phyloP scores from a whole-genome alignment of 2,329 filamentous ascomycete species.

The Trichoderma hamatum region DNA sequence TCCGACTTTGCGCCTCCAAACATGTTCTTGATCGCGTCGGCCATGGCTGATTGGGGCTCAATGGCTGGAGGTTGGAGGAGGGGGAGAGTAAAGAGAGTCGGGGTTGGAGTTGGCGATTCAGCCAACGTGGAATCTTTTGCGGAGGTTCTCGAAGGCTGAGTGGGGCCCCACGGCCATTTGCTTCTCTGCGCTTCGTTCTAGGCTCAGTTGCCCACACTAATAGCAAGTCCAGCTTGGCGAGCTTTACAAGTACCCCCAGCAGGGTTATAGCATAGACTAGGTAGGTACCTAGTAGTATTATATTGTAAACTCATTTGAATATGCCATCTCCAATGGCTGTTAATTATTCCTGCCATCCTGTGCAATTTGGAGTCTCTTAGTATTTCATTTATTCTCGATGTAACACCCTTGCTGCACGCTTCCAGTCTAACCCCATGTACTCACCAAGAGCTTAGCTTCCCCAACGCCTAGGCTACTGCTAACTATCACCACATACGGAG shows the following conservation, averaged over 20 bases:
- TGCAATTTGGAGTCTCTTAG: not conserved
- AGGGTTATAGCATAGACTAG: too few relatives aligned
- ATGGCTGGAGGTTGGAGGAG: conserved; percentile 29
- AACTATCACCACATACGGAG: not conserved
- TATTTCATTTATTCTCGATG: not conserved
- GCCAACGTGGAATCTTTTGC: conserved; percentile 29
- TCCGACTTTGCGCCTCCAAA: conserved; percentile 67
- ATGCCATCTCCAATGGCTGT: not conserved
- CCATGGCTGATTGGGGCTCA: conserved; percentile 49
- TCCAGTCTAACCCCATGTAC: not conserved
- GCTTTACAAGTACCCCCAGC: not conserved
- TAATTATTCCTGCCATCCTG: not conserved
- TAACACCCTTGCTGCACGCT: not conserved
- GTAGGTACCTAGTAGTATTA: too few relatives aligned
- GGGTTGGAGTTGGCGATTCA: conserved; percentile 22
- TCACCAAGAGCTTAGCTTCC: conserved; percentile 4
- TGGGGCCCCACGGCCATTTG: conserved; percentile 16
- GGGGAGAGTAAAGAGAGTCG: conserved; percentile 17
- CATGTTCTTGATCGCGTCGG: conserved; percentile 66
- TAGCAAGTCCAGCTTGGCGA: not conserved
- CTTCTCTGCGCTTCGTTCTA: conserved; percentile 12
- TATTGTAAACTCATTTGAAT: not conserved
- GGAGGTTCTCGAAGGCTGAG: conserved; percentile 28
- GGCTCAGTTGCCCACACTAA: not conserved
- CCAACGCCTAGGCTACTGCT: not conserved